phyloP scores from a whole-genome alignment of 192 early-diverging fungal species.

The Phycomyces blakesleeanus region DNA sequence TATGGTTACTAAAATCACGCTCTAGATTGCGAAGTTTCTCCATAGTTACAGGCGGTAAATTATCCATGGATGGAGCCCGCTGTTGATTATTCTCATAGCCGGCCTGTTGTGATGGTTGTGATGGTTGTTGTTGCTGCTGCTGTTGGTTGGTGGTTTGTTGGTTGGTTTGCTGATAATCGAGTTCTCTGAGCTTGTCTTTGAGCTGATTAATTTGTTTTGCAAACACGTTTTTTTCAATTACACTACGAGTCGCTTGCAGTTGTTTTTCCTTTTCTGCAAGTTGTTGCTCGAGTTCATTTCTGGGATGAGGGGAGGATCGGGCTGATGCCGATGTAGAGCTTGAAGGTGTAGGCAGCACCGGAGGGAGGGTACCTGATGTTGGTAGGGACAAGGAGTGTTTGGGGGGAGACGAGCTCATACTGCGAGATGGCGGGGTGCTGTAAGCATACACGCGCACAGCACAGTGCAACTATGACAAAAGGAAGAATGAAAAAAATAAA shows the following conservation, averaged over 20 bases:
- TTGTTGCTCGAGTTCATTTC: constrained; percentile 23
- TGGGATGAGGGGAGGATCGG: background rate
- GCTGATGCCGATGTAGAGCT: constrained; percentile 10
- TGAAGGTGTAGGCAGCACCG: constrained; percentile 28
- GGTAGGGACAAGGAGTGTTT: constrained; percentile 27
- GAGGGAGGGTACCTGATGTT: constrained; percentile 9
- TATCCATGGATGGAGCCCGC: background rate
- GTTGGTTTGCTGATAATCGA: constrained; percentile 7
- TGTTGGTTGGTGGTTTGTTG: too few species aligned
- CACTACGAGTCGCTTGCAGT: constrained; percentile 16
- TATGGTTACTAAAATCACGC: constrained; percentile 25
- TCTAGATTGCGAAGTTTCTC: constrained; percentile 32
- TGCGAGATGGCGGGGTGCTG: constrained; percentile 2
- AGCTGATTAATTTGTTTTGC: constrained; percentile 22
- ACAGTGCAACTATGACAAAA: constrained; percentile 2
- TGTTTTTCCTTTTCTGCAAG: constrained; percentile 26
- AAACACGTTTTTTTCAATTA: constrained; percentile 28
- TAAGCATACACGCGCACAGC: constrained; percentile 3
- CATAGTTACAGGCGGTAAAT: constrained; percentile 19
- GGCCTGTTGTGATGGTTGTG: too few species aligned
- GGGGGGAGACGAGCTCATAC: constrained; percentile 19
- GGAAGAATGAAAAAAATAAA: background rate
- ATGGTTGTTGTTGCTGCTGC: too few species aligned
- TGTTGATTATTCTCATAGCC: background rate
- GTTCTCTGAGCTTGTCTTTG: constrained; percentile 15